These are phyloP conservation scores for Fusarium brachygibbosum DNA, from an alignment of 2,329 filamentous ascomycete species.

Conservation along the genomic window DNA sequence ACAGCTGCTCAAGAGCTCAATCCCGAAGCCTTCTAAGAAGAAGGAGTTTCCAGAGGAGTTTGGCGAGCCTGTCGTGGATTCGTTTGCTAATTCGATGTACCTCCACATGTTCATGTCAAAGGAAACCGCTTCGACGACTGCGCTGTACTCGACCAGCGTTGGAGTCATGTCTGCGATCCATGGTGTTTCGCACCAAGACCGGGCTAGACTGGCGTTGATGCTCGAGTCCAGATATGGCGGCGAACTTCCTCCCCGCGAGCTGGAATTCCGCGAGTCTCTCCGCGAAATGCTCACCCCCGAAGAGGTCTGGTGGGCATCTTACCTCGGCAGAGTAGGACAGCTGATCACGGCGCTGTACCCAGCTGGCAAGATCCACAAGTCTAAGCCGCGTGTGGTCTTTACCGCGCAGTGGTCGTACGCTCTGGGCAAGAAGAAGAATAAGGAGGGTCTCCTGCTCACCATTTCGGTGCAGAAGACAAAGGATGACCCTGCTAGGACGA, in stretches of 20 bases:
- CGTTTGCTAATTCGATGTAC: slow-evolving; percentile 72
- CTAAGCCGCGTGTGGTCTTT: slow-evolving; percentile 58
- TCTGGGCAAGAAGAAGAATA: slow-evolving; percentile 56
- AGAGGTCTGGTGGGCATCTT: slow-evolving; percentile 75
- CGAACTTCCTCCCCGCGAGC: slow-evolving; percentile 70
- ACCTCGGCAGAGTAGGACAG: slow-evolving; percentile 71
- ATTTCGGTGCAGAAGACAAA: slow-evolving; percentile 58
- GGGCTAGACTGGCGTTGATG: slow-evolving; percentile 71
- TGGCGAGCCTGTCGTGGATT: slow-evolving; percentile 62
- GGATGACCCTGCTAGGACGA: slow-evolving; percentile 56
- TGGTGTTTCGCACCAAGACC: slow-evolving; percentile 71
- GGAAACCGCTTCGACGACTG: slow-evolving; percentile 69
- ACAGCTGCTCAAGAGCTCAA: slow-evolving; percentile 61
- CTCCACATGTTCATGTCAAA: slow-evolving; percentile 64
- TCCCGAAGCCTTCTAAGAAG: slow-evolving; percentile 56
- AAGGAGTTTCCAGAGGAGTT: slow-evolving; percentile 57
- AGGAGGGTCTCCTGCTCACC: slow-evolving; percentile 59
- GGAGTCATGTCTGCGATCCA: slow-evolving; percentile 72
- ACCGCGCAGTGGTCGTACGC: slow-evolving; percentile 58
- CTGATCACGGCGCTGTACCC: slow-evolving; percentile 73
- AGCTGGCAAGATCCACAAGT: slow-evolving; percentile 62
- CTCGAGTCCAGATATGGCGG: slow-evolving; percentile 75
- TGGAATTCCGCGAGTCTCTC: slow-evolving; percentile 66
- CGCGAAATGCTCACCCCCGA: slow-evolving; percentile 65
- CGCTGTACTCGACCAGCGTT: slow-evolving; percentile 73